These are phyloP conservation scores for Triangularia setosa DNA, from an alignment of 2,329 filamentous ascomycete species.

Conservation along the genomic window DNA sequence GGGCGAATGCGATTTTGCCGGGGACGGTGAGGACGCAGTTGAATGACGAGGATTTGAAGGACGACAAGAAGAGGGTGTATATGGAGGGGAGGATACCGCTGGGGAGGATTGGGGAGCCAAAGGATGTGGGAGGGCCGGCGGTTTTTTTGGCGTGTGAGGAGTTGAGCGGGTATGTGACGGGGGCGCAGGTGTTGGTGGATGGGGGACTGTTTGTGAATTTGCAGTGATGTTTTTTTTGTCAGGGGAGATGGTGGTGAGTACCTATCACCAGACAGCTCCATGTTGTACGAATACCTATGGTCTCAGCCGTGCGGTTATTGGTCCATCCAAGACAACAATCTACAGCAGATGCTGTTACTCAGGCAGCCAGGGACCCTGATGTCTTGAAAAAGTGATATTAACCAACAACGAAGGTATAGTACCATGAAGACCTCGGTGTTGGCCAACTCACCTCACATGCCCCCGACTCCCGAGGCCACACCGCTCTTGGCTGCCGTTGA, in stretches of 20 bases:
- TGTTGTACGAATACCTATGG: too few species aligned
- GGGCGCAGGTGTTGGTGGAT: slow-evolving; percentile 80
- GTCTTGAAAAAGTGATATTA: not conserved
- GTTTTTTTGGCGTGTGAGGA: slow-evolving; percentile 79
- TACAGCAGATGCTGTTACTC: too few species aligned
- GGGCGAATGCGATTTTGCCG: slow-evolving; percentile 80
- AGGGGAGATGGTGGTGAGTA: not conserved
- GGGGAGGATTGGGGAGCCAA: slow-evolving; percentile 65
- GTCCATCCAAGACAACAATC: too few species aligned
- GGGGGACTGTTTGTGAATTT: slow-evolving; percentile 87
- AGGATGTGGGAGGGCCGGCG: slow-evolving; percentile 78
- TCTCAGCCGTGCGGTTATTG: too few species aligned
- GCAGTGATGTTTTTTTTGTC: slow-evolving; percentile 51
- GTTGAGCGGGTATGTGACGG: slow-evolving; percentile 76
- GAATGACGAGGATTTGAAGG: slow-evolving; percentile 76
- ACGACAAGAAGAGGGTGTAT: slow-evolving; percentile 67
- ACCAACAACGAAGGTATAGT: too few species aligned
- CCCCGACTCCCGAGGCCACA: not conserved
- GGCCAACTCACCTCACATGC: not conserved
- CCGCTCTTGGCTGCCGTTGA: not conserved
- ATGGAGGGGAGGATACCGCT: slow-evolving; percentile 81
- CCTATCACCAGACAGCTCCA: too few species aligned
- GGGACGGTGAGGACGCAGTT: slow-evolving; percentile 81
- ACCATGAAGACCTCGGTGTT: not conserved
- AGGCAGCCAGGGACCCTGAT: not conserved